These are phyloP conservation scores for Penicillium sp. DNA, from an alignment of 2,329 filamentous ascomycete genomes.

Conservation along the genomic window DNA sequence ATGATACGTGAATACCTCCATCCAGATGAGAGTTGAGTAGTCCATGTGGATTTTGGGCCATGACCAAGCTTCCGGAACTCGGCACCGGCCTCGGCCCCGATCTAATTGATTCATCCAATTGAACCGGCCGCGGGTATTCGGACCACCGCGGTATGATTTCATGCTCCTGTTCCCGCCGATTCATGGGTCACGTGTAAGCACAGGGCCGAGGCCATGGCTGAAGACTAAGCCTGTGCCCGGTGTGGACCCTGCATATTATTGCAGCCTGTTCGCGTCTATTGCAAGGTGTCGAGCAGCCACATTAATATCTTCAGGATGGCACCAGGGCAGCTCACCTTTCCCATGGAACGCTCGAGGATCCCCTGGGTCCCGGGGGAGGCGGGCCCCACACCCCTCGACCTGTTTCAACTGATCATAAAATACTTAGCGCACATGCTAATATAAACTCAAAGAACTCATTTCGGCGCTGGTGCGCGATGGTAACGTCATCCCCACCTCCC, in stretches of 20 bases:
- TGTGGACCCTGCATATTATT: background rate
- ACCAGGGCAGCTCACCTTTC: background rate
- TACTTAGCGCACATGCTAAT: background rate
- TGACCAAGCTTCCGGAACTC: background rate
- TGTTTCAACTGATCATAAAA: background rate
- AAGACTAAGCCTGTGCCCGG: background rate
- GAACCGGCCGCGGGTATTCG: background rate
- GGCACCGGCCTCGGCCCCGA: background rate
- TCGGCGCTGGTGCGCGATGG: background rate
- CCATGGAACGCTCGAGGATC: background rate
- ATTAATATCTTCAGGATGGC: background rate
- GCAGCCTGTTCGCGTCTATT: background rate
- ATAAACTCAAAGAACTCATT: background rate
- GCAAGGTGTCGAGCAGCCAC: background rate
- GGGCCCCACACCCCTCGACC: background rate
- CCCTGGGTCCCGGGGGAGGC: background rate
- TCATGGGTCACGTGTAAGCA: background rate
- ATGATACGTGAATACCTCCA: conserved; percentile 15
- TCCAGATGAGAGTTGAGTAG: conserved; percentile 5
- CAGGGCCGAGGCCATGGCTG: background rate
- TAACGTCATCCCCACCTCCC: background rate
- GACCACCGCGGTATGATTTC: background rate
- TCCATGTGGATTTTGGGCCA: background rate
- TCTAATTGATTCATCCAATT: background rate
- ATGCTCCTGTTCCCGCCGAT: background rate